These are phyloP conservation scores for Evernia prunastri DNA, from an alignment of 495 filamentous ascomycete genomes.

Conservation along the genomic window DNA sequence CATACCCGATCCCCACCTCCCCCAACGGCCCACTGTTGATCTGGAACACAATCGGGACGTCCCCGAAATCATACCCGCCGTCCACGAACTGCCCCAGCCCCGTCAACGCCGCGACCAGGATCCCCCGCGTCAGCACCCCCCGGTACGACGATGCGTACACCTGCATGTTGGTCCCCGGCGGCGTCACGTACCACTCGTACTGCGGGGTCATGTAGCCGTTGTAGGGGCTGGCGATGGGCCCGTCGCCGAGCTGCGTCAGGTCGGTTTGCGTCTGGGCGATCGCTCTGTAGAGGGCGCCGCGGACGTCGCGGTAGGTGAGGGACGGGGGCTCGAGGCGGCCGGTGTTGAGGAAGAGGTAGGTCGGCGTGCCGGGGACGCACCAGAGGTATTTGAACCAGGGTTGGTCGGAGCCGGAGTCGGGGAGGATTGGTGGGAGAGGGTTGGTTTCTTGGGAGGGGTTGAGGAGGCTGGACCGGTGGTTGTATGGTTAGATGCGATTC, in stretches of 20 bases:
- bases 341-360: slow-evolving; percentile 7
- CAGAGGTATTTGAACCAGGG: slow-evolving; percentile 10
- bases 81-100: neutral
- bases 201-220: neutral
- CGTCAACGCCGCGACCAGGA: neutral
- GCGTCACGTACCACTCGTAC: neutral
- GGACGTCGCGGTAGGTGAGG: slow-evolving; percentile 1
- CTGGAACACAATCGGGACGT: slow-evolving; percentile 3
- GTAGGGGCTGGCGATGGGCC: neutral
- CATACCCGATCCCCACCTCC: slow-evolving; percentile 15
- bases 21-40: slow-evolving; percentile 5
- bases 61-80: neutral
- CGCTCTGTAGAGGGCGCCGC: neutral
- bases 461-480: neutral
- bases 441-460: neutral
- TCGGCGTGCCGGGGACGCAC: neutral
- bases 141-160: neutral
- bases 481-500: neutral
- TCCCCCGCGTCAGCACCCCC: neutral
- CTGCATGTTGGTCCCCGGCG: neutral
- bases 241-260: neutral
- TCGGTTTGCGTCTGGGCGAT: no score
- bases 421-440: neutral
- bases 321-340: slow-evolving; percentile 1
- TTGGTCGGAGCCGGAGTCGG: slow-evolving; percentile 6